Evolutionary conservation across 306 rosid species (phyloP), one percentile per base, ranked within the genome.

Genomic region (Ziziphus jujuba): DNA sequence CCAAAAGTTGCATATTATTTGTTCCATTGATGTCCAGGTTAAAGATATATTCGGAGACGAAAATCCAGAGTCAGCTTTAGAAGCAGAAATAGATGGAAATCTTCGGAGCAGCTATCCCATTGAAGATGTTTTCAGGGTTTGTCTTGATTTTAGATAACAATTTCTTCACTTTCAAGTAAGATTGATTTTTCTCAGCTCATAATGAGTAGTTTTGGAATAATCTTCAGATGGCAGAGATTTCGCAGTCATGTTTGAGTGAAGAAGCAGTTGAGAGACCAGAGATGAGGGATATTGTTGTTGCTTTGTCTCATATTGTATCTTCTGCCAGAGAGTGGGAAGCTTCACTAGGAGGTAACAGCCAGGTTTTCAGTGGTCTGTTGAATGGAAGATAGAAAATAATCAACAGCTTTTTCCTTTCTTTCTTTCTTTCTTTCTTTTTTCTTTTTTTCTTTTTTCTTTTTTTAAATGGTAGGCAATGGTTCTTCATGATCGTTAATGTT

Each of bases 321-420:
- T 73, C 84, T 2, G 84, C 92, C 4, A 60, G 63, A 36, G 87
- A 85, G 70, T 85, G 98, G 98, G 96, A 89, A 80, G 95, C 95
- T 9, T 81, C 91, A 55, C 81, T 87, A 0, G 89, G 91, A 14
- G 89, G 92, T 40, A 83, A 77, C 66, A 84, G 88, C 80, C 87
- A 84, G 25, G 88, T 89, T 63, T 85, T 92, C 73, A 84, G 87
- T 10, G 88, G 89, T 21, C 50, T 85, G 17, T 79, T 84, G 33
- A 69, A 25, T 62, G 90, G 92, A 79, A 84, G 96, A 88, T 91
- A 84, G 48, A 1, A 79, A 49, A 70, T 48, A 14, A 14, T 44
- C 15, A 14, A 14, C 23, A n/a, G 17, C 19, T 56, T 22, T 52
- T 33, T 0, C 64, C 49, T 0, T 15, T 10, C 11, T 47, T 5